Evolutionary conservation across 2,329 filamentous ascomycete genomes (phyloP).

Genomic region (Zymoseptoria brevis): DNA sequence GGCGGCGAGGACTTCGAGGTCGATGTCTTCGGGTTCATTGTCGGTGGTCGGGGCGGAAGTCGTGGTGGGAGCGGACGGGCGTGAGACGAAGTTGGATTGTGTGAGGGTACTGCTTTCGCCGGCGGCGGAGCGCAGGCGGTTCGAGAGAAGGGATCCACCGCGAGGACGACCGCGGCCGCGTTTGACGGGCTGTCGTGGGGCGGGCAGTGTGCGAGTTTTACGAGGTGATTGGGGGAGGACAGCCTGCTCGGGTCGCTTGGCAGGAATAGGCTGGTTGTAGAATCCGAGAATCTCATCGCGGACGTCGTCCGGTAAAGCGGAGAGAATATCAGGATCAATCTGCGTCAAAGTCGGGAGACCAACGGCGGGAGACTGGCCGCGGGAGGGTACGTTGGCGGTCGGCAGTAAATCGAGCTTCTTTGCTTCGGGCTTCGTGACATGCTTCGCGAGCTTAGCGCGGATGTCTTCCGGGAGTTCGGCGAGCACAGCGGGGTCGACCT

Average conservation of each 20-base stretch:
- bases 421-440: conserved; percentile 26
- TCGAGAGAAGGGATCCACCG: conserved; percentile 31
- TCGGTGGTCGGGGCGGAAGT: conserved; percentile 20
- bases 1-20: conserved; percentile 68
- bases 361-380: conserved; percentile 24
- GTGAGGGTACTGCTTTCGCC: conserved; percentile 50
- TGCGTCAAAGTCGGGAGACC: conserved; percentile 59
- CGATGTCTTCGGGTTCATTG: conserved; percentile 46
- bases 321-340: conserved; percentile 76
- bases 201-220: conserved; percentile 47
- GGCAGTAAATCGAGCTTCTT: conserved; percentile 5
- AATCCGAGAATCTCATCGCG: conserved; percentile 72
- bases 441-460: conserved; percentile 61
- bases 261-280: conserved; percentile 44
- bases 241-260: conserved; percentile 26
- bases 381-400: conserved; percentile 16
- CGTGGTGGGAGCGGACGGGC: conserved; percentile 3
- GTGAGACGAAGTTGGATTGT: conserved; percentile 64
- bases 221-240: conserved; percentile 44
- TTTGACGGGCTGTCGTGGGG: conserved; percentile 51
- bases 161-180: conserved; percentile 49
- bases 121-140: conserved; percentile 41
- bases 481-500: conserved; percentile 73
- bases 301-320: conserved; percentile 76
- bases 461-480: conserved; percentile 81